Conservation (phyloP, 2,329 filamentous ascomycete genomes). For the Aspergillus fructus region DNA sequence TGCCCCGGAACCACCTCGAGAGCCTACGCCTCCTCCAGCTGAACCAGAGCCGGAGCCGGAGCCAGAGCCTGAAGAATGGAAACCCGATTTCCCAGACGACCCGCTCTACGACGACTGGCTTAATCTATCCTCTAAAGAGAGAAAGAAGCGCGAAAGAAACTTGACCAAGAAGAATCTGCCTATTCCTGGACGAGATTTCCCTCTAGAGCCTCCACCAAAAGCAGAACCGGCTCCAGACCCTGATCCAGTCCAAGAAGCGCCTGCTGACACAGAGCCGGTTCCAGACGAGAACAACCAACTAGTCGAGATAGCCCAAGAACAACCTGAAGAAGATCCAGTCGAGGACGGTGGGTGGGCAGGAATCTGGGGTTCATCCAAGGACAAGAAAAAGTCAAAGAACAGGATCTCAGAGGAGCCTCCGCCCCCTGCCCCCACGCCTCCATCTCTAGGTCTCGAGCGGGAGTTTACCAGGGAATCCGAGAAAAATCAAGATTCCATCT, state of each 20-base stretch:
- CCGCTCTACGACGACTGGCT: slow-evolving; percentile 21
- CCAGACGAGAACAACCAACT: slow-evolving; percentile 28
- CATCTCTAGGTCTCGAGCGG: slow-evolving; percentile 45
- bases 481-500: slow-evolving; percentile 33
- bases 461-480: slow-evolving; percentile 22
- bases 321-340: slow-evolving; percentile 18
- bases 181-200: slow-evolving; percentile 29
- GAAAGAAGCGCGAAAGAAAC: slow-evolving; percentile 20
- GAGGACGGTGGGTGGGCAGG: slow-evolving; percentile 34
- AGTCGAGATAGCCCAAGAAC: slow-evolving; percentile 7
- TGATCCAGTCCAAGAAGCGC: slow-evolving; percentile 14
- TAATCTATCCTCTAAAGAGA: slow-evolving; percentile 17
- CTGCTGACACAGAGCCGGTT: background rate
- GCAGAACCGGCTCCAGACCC: slow-evolving; percentile 5
- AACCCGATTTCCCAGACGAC: slow-evolving; percentile 22
- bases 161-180: slow-evolving; percentile 18
- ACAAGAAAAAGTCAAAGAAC: slow-evolving; percentile 50
- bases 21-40: slow-evolving; percentile 13
- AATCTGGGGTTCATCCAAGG: slow-evolving; percentile 39
- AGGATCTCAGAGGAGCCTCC: slow-evolving; percentile 45
- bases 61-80: slow-evolving; percentile 9
- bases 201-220: slow-evolving; percentile 17
- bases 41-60: slow-evolving; percentile 26
- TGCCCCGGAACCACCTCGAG: slow-evolving; percentile 19
- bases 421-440: slow-evolving; percentile 50